phyloP scores from a whole-genome alignment of 805 yeast species.

The Clavispora santaluciae region DNA sequence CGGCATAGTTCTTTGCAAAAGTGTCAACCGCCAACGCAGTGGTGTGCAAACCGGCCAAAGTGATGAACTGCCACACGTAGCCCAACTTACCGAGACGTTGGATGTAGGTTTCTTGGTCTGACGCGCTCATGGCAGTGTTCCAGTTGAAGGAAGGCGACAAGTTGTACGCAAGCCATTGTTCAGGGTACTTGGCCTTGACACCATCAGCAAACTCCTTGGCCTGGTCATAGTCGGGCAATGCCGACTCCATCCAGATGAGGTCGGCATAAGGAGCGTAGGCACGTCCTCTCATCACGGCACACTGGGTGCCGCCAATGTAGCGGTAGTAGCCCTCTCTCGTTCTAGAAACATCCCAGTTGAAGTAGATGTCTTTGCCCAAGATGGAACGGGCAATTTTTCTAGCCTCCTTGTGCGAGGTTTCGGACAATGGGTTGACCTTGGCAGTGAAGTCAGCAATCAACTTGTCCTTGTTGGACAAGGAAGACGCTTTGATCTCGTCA shows the following conservation, averaged over 20 bases:
- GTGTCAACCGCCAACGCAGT: conserved; percentile 88
- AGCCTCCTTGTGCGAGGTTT: conserved; percentile 76
- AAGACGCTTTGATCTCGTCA: conserved; percentile 67
- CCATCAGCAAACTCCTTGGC: conserved; percentile 95
- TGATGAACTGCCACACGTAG: conserved; percentile 96
- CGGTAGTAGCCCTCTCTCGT: conserved; percentile 97
- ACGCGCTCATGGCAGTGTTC: conserved; percentile 86
- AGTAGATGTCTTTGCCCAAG: conserved; percentile 77
- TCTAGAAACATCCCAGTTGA: conserved; percentile 93
- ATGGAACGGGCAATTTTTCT: conserved; percentile 67
- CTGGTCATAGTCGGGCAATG: conserved; percentile 87
- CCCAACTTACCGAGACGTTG: conserved; percentile 82
- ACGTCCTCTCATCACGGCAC: conserved; percentile 95
- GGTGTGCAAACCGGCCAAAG: conserved; percentile 94
- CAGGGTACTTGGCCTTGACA: conserved; percentile 72
- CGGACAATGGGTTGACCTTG: conserved; percentile 70
- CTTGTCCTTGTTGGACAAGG: conserved; percentile 53
- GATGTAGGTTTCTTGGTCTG: conserved; percentile 89
- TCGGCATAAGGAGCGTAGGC: conserved; percentile 94
- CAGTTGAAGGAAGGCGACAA: conserved; percentile 97
- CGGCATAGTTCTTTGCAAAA: conserved; percentile 72
- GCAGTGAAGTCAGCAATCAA: conserved; percentile 62
- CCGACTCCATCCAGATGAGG: conserved; percentile 97
- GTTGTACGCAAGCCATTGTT: conserved; percentile 96
- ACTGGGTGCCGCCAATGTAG: conserved; percentile 93